Evolutionary conservation across 805 yeast species (phyloP), one percentile per base, ranked within the genome.

Genomic region (Wickerhamomyces chambardii): DNA sequence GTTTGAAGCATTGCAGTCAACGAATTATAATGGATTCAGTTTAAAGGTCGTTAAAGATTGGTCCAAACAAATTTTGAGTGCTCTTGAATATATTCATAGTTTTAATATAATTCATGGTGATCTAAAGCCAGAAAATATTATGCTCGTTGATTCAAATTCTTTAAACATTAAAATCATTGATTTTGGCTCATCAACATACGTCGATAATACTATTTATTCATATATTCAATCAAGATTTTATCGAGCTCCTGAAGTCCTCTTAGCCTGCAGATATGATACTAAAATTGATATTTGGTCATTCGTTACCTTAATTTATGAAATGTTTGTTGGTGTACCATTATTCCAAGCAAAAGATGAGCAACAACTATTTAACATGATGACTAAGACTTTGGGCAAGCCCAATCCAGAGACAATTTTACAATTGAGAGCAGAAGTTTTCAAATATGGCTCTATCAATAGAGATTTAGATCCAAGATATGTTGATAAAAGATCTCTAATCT

Each of bases 231-330:
- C 90, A 1, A 55, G 94, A 33, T 83, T 75, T 46, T 83, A 83
- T 50, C 56, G 94, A 35, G 86, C 92, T 0, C 94, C 94, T 0
- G 94, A 83, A 49, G 79, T 83, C 5, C 58, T 78, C 10, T 36
- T 83, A 4, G 92, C 90, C 1, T 71, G 82, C 10, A 60, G 75
- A 25, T 82, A 81, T 63, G 50, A 83, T 12, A 84, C 95, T 0
- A 80, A 89, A 17, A 86, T 85, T 42, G 95, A 85, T 56, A 80
- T 86, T 56, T 85, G 95, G 95, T 84, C 95, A 10, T 85, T 90
- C 6, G 94, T 90, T 9, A 80, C 92, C 47, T 80, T 85, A 39
- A 68, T 86, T 52, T 92, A 89, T 17, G 95, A 85, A 53, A 78
- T 85, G 86, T 77, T 81, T 47, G 79, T 86, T 1, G 95, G 95